Conservation (phyloP, 2,329 filamentous ascomycete genomes). For the Claviceps sp. region DNA sequence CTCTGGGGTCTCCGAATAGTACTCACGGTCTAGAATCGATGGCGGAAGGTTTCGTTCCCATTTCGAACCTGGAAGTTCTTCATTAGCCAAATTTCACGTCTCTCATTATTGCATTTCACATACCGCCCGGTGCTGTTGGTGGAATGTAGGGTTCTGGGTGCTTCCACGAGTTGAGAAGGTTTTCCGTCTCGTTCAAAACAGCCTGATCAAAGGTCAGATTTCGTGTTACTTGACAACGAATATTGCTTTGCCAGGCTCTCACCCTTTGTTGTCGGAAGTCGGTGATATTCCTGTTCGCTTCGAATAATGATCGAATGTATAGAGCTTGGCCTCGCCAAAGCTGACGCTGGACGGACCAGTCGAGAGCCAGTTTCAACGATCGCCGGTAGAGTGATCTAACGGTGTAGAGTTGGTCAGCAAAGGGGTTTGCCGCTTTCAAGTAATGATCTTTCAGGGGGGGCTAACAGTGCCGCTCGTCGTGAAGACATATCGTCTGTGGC, state of each 20-base stretch:
- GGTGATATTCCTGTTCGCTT: slow-evolving; percentile 75
- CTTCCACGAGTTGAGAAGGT: slow-evolving; percentile 84
- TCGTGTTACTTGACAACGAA: not conserved
- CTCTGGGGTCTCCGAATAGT: not conserved
- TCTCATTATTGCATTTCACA: slow-evolving; percentile 12
- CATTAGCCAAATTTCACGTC: slow-evolving; percentile 7
- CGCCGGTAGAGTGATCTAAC: slow-evolving; percentile 71
- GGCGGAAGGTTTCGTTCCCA: slow-evolving; percentile 85
- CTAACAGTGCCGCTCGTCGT: slow-evolving; percentile 39
- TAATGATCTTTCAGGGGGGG: slow-evolving; percentile 1
- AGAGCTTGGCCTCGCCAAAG: slow-evolving; percentile 92
- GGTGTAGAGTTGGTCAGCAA: not conserved
- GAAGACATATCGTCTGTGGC: slow-evolving; percentile 13
- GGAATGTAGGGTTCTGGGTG: slow-evolving; percentile 87
- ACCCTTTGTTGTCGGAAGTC: slow-evolving; percentile 82
- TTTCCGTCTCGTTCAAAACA: slow-evolving; percentile 77
- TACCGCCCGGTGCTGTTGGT: slow-evolving; percentile 89
- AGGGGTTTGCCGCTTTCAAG: not conserved
- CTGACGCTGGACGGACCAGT: slow-evolving; percentile 88
- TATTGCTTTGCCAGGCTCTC: slow-evolving; percentile 15
- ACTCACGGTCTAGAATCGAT: slow-evolving; percentile 70
- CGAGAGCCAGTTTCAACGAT: slow-evolving; percentile 81
- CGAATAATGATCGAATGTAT: slow-evolving; percentile 90
- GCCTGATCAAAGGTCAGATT: slow-evolving; percentile 37
- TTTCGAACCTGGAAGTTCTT: slow-evolving; percentile 58